These are phyloP conservation scores for Colletotrichum incanum DNA, from an alignment of 2,329 filamentous ascomycete species.

Conservation along the genomic window DNA sequence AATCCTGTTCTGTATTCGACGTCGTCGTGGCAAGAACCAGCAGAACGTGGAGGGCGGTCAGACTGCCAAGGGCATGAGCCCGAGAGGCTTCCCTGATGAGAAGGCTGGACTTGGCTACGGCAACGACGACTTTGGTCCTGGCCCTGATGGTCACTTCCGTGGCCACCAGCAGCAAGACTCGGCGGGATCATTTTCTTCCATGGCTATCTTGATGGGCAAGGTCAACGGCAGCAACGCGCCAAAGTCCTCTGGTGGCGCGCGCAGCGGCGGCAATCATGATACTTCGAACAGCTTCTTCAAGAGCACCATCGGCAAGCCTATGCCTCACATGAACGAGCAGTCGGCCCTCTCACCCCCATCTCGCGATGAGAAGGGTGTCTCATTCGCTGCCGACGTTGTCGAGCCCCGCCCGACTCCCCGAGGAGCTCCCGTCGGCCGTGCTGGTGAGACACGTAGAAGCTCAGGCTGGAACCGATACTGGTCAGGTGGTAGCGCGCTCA, in stretches of 20 bases:
- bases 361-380: slow-evolving; percentile 58
- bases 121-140: slow-evolving; percentile 52
- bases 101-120: slow-evolving; percentile 69
- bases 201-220: slow-evolving; percentile 76
- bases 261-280: slow-evolving; percentile 67
- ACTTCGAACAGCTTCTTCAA: slow-evolving; percentile 73
- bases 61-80: slow-evolving; percentile 56
- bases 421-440: slow-evolving; percentile 49
- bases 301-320: slow-evolving; percentile 74
- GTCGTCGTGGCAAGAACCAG: slow-evolving; percentile 72
- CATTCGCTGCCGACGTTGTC: slow-evolving; percentile 53
- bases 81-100: slow-evolving; percentile 64
- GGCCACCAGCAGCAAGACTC: slow-evolving; percentile 70
- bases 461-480: slow-evolving; percentile 86
- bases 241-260: slow-evolving; percentile 51
- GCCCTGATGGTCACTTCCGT: slow-evolving; percentile 56
- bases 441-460: slow-evolving; percentile 70
- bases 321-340: slow-evolving; percentile 61
- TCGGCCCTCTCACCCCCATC: slow-evolving; percentile 47
- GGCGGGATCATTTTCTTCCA: slow-evolving; percentile 72
- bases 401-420: slow-evolving; percentile 56
- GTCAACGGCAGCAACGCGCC: slow-evolving; percentile 41
- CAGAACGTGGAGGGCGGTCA: slow-evolving; percentile 65
- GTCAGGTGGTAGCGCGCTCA: slow-evolving; percentile 79
- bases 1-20: slow-evolving; percentile 76